These are phyloP conservation scores for Kodamaea anthophila DNA, from an alignment of 1,139 yeast genomes.

Conservation along the genomic window DNA sequence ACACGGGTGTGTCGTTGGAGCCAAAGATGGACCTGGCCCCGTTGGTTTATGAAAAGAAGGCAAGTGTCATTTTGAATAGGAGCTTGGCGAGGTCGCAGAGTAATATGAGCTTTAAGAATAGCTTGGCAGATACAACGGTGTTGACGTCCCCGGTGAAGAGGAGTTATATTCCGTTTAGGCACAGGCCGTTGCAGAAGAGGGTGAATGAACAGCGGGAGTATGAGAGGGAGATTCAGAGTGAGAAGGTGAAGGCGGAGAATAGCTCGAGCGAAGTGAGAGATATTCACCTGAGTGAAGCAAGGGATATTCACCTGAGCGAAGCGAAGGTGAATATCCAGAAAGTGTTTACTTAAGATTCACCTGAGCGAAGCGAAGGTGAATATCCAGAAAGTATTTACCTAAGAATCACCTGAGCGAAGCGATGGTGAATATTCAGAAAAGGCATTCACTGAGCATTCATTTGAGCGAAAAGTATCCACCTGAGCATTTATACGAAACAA, in stretches of 20 bases:
- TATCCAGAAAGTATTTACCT: no score
- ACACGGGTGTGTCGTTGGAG: slow-evolving; percentile 37
- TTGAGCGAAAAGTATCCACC: no score
- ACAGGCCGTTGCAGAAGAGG: slow-evolving; percentile 14
- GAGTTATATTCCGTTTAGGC: slow-evolving; percentile 42
- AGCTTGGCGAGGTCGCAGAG: slow-evolving; percentile 75
- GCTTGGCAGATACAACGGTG: slow-evolving; percentile 47
- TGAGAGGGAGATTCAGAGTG: background rate
- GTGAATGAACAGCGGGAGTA: background rate
- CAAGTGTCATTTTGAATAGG: slow-evolving; percentile 64
- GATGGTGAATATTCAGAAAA: no score
- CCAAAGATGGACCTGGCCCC: slow-evolving; percentile 64
- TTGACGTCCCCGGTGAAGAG: slow-evolving; percentile 17
- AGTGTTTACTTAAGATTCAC: no score
- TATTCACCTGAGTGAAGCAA: no score
- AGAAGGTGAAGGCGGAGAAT: background rate
- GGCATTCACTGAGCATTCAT: no score
- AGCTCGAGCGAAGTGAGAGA: no score
- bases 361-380: no score
- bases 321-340: no score
- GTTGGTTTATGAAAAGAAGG: slow-evolving; percentile 73
- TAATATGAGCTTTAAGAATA: slow-evolving; percentile 67
- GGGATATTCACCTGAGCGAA: no score
- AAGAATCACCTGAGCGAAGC: no score
- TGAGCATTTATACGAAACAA: no score